phyloP scores from a whole-genome alignment of 345 rosid species.

The Gossypium sturtianum region DNA sequence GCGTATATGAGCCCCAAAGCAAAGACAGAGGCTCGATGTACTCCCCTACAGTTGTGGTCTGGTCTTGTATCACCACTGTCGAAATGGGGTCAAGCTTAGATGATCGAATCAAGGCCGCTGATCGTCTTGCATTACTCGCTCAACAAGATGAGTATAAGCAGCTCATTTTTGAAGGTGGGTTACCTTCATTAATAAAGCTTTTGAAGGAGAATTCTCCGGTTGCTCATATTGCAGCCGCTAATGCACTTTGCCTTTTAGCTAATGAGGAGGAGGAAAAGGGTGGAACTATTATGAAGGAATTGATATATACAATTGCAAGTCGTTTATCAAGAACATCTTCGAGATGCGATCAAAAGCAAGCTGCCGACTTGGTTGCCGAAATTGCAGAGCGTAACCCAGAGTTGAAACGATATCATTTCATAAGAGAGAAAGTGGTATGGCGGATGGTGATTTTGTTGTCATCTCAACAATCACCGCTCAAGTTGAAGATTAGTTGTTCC shows the following conservation, averaged over 20 bases:
- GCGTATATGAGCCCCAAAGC: conserved; percentile 27
- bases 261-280: conserved; percentile 22
- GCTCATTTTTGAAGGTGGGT: conserved; percentile 64
- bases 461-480: conserved; percentile 22
- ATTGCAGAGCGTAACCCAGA: conserved; percentile 34
- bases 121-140: no score
- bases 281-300: neutral
- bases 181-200: conserved; percentile 50
- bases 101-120: conserved; percentile 64
- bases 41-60: conserved; percentile 26
- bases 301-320: conserved; percentile 21
- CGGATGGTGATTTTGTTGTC: conserved; percentile 65
- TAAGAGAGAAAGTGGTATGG: conserved; percentile 59
- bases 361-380: conserved; percentile 58
- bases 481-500: conserved; percentile 51
- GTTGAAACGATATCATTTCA: conserved; percentile 25
- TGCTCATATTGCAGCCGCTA: conserved; percentile 55
- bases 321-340: conserved; percentile 53
- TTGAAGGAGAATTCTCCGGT: conserved; percentile 48
- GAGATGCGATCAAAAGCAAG: conserved; percentile 53
- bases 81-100: conserved; percentile 30
- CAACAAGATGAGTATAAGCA: conserved; percentile 57
- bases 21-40: neutral
- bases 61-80: conserved; percentile 41
- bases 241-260: conserved; percentile 35